Percentiles rank a stretch among this genome's conserved stretches.
These are phyloP conservation scores for Ogataea angusta DNA, from an alignment of 805 yeast species.

Conservation along the genomic window DNA sequence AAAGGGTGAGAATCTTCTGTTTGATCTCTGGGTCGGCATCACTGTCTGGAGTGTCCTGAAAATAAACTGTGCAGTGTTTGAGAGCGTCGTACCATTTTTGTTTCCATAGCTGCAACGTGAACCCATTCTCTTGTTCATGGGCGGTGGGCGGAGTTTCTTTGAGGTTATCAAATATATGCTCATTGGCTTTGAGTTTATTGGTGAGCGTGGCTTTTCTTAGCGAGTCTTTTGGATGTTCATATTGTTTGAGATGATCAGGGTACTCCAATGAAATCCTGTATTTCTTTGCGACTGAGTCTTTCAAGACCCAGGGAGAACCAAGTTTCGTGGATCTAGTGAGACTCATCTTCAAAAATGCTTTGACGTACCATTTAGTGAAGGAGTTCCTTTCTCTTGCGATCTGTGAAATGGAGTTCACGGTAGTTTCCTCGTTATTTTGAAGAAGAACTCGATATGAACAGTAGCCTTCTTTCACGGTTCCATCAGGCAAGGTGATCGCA, in stretches of 20 bases:
- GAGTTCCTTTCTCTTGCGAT: constrained; percentile 79
- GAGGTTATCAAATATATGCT: constrained; percentile 31
- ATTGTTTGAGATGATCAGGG: constrained; percentile 51
- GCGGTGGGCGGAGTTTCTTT: constrained; percentile 37
- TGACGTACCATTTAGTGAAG: constrained; percentile 86
- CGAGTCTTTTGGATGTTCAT: constrained; percentile 14
- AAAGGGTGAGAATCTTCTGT: constrained; percentile 41
- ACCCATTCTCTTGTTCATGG: constrained; percentile 37
- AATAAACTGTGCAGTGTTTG: constrained; percentile 44
- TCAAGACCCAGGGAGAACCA: constrained; percentile 97
- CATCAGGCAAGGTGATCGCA: constrained; percentile 37
- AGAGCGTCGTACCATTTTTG: constrained; percentile 49
- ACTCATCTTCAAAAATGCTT: constrained; percentile 80
- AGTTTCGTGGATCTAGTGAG: constrained; percentile 73
- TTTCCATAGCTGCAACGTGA: constrained; percentile 48
- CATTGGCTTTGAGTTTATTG: constrained; percentile 4
- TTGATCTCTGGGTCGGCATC: constrained; percentile 36
- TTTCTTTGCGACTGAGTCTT: constrained; percentile 65
- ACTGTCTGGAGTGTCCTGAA: constrained; percentile 41
- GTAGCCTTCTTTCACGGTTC: constrained; percentile 40
- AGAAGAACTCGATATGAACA: constrained; percentile 72
- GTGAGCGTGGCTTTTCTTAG: constrained; percentile 3
- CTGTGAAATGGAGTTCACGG: constrained; percentile 63
- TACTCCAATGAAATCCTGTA: constrained; percentile 62
- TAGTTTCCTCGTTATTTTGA: constrained; percentile 48